Conservation (phyloP, 2,329 filamentous ascomycete species). For the Diaporthe aspalathi region DNA sequence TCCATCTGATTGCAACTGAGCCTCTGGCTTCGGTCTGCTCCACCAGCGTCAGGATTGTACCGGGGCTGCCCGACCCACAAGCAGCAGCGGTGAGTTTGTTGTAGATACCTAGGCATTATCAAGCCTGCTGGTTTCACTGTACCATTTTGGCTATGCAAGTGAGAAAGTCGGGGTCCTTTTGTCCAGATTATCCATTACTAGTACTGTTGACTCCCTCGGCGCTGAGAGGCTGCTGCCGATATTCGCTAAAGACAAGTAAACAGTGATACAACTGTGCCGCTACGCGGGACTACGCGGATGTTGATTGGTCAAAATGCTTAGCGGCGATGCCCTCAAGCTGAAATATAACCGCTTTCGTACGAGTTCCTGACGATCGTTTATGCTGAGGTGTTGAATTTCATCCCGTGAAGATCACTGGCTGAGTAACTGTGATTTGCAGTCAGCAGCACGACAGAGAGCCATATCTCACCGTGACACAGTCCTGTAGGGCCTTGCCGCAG, state of each 20-base stretch:
- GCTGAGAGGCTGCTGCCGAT: not conserved
- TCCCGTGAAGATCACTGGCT: not conserved
- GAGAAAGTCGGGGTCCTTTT: not conserved
- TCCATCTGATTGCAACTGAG: not conserved
- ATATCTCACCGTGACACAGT: not conserved
- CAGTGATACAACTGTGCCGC: not conserved
- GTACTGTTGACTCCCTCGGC: not conserved
- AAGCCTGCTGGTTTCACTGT: not conserved
- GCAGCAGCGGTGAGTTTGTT: not conserved
- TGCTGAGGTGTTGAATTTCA: not conserved
- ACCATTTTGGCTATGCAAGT: not conserved
- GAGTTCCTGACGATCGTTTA: not conserved
- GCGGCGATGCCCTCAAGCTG: not conserved
- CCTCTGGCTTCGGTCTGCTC: not conserved
- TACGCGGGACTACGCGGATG: not conserved
- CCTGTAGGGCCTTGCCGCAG: too few species aligned
- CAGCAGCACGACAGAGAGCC: not conserved
- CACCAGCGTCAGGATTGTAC: too few species aligned
- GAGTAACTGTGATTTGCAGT: not conserved
- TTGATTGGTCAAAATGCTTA: not conserved
- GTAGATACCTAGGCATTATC: not conserved
- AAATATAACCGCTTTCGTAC: not conserved
- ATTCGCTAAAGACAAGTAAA: not conserved
- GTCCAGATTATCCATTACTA: not conserved
- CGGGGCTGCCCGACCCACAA: not conserved